Base-by-base conservation (phyloP, 257 asterid genomes). In the Solanum bukasovii region DNA sequence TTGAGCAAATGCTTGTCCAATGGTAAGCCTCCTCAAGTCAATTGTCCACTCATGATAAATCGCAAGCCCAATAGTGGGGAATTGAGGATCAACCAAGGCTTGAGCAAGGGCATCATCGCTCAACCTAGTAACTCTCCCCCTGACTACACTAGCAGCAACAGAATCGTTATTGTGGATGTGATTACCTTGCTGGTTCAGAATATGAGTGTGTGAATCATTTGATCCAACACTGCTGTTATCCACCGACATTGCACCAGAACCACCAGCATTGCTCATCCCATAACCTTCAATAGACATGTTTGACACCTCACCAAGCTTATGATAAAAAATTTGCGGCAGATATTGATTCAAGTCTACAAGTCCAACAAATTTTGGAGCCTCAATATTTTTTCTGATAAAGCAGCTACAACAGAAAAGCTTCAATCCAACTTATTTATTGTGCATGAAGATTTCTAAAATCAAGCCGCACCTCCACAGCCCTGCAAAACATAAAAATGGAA, bases 1-100 rank as follows among this genome's bases (percentile, higher is more conserved):
- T 88, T 96, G 98, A 83, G 99, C 99, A 87, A 97, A 97, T 49
- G 99, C 98, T 1, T 95, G 94, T 20, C 99, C 99, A 98, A 97
- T 94, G 89, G 92, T 93, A 86, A 97, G 99, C 93, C 91, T 97
- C 93, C 97, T 91, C 92, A 97, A 85, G 91, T 97, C 98, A 89
- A 97, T 93, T 5, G 97, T 95, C 99, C 99, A 96, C 59, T 96
- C 99, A 13, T 95, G 94, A 84, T 93, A 96, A 91, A 93, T 87
- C 27, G 93, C 97, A 87, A 96, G 98, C 84, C 98, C 99, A 87
- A 92, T 95, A 6, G 98, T 94, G n/a, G 97, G 98, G 88, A 84
- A 92, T 42, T 93, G 92, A 71, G 98, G 96, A 87, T 97, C 98
- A 94, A 96, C 92, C 90, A 97, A 81, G 88, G 99, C 98, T 90